Conservation (phyloP, 495 filamentous ascomycete genomes). For the Cenococcum geophilum region DNA sequence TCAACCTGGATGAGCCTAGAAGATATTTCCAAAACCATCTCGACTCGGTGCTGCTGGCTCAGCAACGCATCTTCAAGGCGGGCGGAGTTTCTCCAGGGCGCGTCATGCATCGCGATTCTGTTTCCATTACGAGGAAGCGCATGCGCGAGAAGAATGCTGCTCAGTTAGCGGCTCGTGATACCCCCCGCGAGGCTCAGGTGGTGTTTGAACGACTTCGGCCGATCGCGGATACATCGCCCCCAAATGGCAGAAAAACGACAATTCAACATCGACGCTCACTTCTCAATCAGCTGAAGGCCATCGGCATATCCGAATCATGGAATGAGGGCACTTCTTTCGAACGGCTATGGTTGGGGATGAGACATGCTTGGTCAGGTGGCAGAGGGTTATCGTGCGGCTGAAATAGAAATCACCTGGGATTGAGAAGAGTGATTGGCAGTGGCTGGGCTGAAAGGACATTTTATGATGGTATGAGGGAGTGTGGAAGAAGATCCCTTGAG, state of each 20-base stretch:
- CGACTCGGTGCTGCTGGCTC: conserved; percentile 22
- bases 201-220: background rate
- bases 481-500: background rate
- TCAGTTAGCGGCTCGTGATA: conserved; percentile 7
- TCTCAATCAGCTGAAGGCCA: background rate
- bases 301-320: conserved; percentile 19
- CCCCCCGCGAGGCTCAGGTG: background rate
- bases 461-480: background rate
- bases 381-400: background rate
- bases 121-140: conserved; percentile 21
- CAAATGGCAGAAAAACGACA: background rate
- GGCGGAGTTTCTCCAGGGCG: conserved; percentile 18
- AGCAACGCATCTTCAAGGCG: conserved; percentile 17
- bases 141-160: conserved; percentile 25
- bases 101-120: conserved; percentile 24
- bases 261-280: conserved; percentile 5
- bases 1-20: conserved; percentile 21
- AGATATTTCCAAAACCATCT: conserved; percentile 20
- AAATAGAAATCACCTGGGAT: background rate
- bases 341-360: background rate
- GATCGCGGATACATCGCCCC: conserved; percentile 1
- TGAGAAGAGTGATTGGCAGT: background rate
- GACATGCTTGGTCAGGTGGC: background rate
- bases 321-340: background rate
- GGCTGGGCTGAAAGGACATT: background rate